Percentiles rank a stretch among this genome's conserved stretches.
Evolutionary conservation across 192 early-diverging fungal species (phyloP).

Genomic region (Entomortierella chlamydospora): DNA sequence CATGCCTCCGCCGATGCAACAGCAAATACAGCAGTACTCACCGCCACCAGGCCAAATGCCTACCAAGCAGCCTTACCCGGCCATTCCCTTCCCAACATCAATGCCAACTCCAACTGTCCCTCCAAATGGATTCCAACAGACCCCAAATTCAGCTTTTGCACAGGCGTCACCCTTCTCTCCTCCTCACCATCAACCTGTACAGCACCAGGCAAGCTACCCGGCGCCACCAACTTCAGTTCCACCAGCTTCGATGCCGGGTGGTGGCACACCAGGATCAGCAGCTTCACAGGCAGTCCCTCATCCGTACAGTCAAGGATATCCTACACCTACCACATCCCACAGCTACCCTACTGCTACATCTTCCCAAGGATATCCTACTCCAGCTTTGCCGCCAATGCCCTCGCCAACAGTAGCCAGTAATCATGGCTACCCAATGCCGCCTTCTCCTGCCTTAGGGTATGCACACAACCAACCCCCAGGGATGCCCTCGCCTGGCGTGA

Average conservation of each 20-base stretch:
- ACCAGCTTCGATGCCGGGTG: conserved; percentile 6
- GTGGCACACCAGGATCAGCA: not conserved
- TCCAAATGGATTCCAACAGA: not conserved
- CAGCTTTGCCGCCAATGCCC: conserved; percentile 27
- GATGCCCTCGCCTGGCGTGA: not conserved
- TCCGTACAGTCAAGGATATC: conserved; percentile 49
- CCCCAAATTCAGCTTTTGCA: not conserved
- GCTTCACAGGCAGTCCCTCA: conserved; percentile 9
- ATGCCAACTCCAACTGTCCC: conserved; percentile 1
- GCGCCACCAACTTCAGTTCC: not conserved
- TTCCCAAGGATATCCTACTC: conserved; percentile 30
- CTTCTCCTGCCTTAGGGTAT: conserved; percentile 8
- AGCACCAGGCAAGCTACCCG: no score
- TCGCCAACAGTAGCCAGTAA: conserved; percentile 8
- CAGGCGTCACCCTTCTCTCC: conserved; percentile 14
- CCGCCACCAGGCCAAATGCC: not conserved
- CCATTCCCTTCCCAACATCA: not conserved
- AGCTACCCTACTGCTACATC: conserved; percentile 26
- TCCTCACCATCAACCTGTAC: conserved; percentile 11
- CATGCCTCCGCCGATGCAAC: not conserved
- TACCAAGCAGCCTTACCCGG: conserved; percentile 15
- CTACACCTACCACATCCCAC: conserved; percentile 22
- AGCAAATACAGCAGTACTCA: conserved; percentile 6
- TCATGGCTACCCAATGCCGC: conserved; percentile 29
- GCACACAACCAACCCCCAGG: not conserved